Percentiles rank a stretch among this genome's conserved stretches.
Evolutionary conservation across 192 early-diverging fungal genomes (phyloP).

Genomic region (Mortierella antarctica): DNA sequence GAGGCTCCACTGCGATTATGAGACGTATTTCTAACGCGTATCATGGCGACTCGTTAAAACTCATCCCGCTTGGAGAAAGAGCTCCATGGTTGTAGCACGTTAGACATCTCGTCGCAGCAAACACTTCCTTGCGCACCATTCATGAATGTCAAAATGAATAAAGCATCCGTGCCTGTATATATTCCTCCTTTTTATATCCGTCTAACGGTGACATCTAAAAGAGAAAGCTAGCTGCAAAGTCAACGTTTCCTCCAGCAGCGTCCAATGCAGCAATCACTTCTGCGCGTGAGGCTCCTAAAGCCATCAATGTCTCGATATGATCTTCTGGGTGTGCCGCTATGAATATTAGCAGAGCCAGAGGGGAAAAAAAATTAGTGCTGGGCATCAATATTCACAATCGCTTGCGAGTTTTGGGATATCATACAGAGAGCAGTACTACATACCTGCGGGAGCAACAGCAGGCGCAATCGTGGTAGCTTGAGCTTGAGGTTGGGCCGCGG

Average conservation of each 20-base stretch:
- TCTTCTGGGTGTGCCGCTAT: slow-evolving; percentile 67
- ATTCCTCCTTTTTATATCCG: not conserved
- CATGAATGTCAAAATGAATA: no score
- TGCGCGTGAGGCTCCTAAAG: slow-evolving; percentile 80
- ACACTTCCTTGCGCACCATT: no score
- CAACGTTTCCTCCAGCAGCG: slow-evolving; percentile 83
- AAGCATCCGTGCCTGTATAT: not conserved
- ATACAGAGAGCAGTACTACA: not conserved
- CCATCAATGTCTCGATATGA: slow-evolving; percentile 76
- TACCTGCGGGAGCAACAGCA: slow-evolving; percentile 7
- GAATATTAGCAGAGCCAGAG: not conserved
- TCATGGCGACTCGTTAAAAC: no score
- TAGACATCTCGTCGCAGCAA: no score
- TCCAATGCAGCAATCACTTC: slow-evolving; percentile 86
- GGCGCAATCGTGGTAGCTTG: not conserved
- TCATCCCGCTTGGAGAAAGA: no score
- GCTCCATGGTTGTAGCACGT: no score
- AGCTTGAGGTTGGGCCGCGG: slow-evolving; percentile 13
- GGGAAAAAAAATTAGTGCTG: not conserved
- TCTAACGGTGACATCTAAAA: slow-evolving; percentile 61
- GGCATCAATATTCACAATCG: no score
- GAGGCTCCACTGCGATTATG: not conserved
- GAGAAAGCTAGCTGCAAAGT: slow-evolving; percentile 87
- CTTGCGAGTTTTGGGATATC: not conserved
- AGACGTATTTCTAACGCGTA: no score